phyloP scores from a whole-genome alignment of 2,329 filamentous ascomycete species.

The Capronia americana region DNA sequence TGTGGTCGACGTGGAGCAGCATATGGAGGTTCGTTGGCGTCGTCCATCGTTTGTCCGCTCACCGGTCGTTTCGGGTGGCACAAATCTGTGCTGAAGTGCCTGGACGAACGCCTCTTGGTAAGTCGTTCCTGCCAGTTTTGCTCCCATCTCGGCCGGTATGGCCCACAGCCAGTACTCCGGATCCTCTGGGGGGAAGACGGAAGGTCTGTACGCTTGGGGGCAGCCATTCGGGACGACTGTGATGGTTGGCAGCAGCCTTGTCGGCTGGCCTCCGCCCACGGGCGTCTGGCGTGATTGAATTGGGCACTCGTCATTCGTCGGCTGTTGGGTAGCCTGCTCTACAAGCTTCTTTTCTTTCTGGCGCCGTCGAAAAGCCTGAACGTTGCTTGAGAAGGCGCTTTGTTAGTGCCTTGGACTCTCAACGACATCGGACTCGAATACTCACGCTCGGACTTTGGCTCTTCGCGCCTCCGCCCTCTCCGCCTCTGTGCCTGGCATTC shows the following conservation, averaged over 20 bases:
- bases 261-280: neutral
- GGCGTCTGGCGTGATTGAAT: constrained; percentile 4
- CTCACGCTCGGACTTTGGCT: constrained; percentile 31
- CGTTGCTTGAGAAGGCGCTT: constrained; percentile 19
- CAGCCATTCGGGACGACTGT: neutral
- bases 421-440: neutral
- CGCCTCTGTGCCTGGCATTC: constrained; percentile 32
- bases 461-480: constrained; percentile 33
- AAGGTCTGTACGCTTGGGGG: neutral
- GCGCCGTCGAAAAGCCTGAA: constrained; percentile 33
- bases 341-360: constrained; percentile 33
- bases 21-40: constrained; percentile 24
- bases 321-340: constrained; percentile 1
- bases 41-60: constrained; percentile 15
- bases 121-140: constrained; percentile 19
- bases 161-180: constrained; percentile 28
- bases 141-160: constrained; percentile 24
- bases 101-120: constrained; percentile 19
- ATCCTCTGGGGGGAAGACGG: constrained; percentile 14
- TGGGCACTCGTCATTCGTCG: neutral
- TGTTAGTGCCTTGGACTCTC: neutral
- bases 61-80: constrained; percentile 8
- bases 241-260: constrained; percentile 2
- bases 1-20: constrained; percentile 26
- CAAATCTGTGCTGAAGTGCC: constrained; percentile 20